Conservation (phyloP, 1,284 basidiomycete species). For the Ceratobasidium sp. region DNA sequence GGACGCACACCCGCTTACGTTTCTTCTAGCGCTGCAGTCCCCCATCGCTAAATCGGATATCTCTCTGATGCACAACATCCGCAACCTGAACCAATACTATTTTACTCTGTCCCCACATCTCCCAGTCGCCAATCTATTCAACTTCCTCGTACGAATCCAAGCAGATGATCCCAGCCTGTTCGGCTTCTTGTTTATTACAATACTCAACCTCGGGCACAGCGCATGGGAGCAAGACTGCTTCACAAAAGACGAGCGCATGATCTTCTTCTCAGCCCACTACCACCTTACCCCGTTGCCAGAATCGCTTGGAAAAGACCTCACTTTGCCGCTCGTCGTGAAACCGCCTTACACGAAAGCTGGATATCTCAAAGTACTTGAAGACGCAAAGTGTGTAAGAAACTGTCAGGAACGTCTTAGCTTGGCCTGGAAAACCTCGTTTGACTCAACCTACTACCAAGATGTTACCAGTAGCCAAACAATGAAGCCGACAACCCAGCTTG, state of each 20-base stretch:
- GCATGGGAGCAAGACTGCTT: neutral
- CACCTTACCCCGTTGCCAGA: constrained; percentile 11
- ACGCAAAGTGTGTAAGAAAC: too few relatives aligned
- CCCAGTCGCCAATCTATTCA: neutral
- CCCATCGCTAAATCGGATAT: neutral
- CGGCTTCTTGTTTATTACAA: neutral
- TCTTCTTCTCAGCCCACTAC: constrained; percentile 14
- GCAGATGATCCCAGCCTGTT: neutral
- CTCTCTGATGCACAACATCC: neutral
- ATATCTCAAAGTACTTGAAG: neutral
- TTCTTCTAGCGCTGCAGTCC: too few relatives aligned
- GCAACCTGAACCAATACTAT: neutral
- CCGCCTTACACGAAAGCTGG: neutral
- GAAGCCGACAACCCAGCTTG: neutral
- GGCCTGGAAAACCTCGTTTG: neutral
- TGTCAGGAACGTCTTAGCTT: neutral
- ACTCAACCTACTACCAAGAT: neutral
- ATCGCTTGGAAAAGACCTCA: neutral
- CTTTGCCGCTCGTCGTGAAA: neutral
- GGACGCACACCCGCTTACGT: too few relatives aligned
- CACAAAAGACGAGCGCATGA: constrained; percentile 3
- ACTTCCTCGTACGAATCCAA: neutral
- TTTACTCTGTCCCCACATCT: neutral
- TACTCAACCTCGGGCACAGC: constrained; percentile 13
- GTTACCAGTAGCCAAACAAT: neutral